Evolutionary conservation across 2,329 filamentous ascomycete genomes (phyloP), one percentile per base, ranked within the genome.

Genomic region (Akanthomyces dipterigenus): DNA sequence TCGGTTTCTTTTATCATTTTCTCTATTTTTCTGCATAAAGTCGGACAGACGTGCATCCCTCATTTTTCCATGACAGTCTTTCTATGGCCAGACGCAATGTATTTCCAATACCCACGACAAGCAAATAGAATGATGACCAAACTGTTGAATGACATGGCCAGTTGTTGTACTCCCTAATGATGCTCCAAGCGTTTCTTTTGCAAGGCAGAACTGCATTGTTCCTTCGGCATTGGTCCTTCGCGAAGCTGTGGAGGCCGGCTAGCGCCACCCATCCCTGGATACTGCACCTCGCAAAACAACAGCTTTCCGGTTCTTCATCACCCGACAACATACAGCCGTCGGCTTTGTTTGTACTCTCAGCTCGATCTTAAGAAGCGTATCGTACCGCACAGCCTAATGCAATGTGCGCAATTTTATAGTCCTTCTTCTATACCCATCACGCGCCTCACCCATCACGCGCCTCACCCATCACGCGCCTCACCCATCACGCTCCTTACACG

Each of bases 31-130:
- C 45, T 45, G 38, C 43, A 49, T 51, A 51, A 11, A 36, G 36
- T 42, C 20, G 53, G 43, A 50, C 34, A 43, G 22, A 36, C 31
- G 34, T 34, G 42, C 36, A 49, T 61, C 16, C 22, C 34, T 34
- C 31, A 11, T 34, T 5, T 54, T 22, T 5, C 26, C 45, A 43
- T 43, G 26, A 60, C 26, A 28, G 50, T 36, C 22, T 38, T 51
- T 53, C 16, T 49, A 46, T n/a, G 42, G 26, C 49, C 28, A 38
- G 46, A 46, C 49, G 57, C 57, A 45, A 54, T 46, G 57, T 60
- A 43, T 40, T 54, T 28, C 26, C 49, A 53, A 60, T 54, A 53
- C 40, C 57, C 57, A 54, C 56, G 26, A 31, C 56, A 51, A 59
- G 24, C 38, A 46, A 24, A 49, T 60, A 40, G 40, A 54, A 50